Evolutionary conservation across 2,329 filamentous ascomycete genomes (phyloP), one percentile per base, ranked within the genome.

Genomic region (Ambrosiella beaveri): DNA sequence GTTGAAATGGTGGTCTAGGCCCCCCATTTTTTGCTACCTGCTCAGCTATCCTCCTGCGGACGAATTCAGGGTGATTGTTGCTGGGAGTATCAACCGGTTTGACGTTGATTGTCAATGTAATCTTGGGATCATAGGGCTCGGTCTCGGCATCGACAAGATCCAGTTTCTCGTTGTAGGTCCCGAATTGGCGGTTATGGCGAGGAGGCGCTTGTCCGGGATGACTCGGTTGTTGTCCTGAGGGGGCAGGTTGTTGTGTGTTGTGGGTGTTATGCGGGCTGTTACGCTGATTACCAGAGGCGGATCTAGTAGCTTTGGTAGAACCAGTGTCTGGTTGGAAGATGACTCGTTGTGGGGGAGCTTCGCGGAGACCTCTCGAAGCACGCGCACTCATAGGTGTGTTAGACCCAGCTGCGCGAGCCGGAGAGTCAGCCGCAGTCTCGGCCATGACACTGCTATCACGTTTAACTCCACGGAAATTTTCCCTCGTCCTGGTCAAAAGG

Each of bases 281-380:
- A 4, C 52, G 53, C 19, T 9, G 45, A 9, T 44, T 47, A 37
- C 45, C 47, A n/a, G 41, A n/a, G 6, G 17, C 36, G 12, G 50
- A 17, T 35, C 57, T 49, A 41, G 57, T 38, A 64, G 82, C 77
- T 62, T 86, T 78, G 12, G 77, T 73, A 2, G 84, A 74, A 8
- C 78, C 79, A 1, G 82, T 82, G 64, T 94, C 88, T 37, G 88
- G 88, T 66, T 93, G 87, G 69, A 91, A 94, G 56, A 93, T 82
- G 56, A 90, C 82, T 62, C 88, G 78, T 66, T 90, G 88, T 0
- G 88, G 84, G 36, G 88, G 88, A n/a, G 87, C 86, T 68, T 93
- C 86, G 63, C 88, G 78, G 55, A 90, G 73, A 41, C 82, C 84
- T 62, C 82, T 73, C 2, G 80, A 82, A 15, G 78, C 79, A 61